phyloP scores from a whole-genome alignment of 2,329 filamentous ascomycete species.

The Claviceps paspali region DNA sequence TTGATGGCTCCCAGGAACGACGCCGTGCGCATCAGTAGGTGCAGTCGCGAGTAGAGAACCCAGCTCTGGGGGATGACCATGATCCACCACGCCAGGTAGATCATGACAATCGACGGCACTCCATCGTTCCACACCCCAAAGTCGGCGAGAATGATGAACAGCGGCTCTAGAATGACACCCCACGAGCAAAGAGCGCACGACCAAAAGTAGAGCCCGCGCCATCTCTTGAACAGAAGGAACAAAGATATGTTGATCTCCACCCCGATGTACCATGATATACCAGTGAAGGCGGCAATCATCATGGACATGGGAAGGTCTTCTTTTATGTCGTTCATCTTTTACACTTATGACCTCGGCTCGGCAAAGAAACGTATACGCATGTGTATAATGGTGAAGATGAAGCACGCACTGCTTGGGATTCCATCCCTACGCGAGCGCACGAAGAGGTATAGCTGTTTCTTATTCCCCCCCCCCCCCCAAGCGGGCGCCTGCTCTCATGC shows the following conservation, averaged over 20 bases:
- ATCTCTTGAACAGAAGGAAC: slow-evolving; percentile 15
- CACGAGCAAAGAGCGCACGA: slow-evolving; percentile 15
- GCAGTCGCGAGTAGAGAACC: slow-evolving; percentile 45
- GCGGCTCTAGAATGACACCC: slow-evolving; percentile 18
- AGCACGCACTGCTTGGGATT: background rate
- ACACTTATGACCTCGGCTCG: background rate
- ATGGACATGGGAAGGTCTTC: slow-evolving; percentile 14
- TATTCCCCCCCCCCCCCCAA: too few species aligned
- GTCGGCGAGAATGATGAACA: slow-evolving; percentile 28
- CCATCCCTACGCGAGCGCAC: background rate
- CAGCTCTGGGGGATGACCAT: slow-evolving; percentile 45
- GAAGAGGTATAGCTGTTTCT: background rate
- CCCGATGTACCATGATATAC: slow-evolving; percentile 19
- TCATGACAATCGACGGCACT: slow-evolving; percentile 8
- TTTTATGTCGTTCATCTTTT: slow-evolving; percentile 8
- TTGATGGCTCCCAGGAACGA: slow-evolving; percentile 32
- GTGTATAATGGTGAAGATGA: too few species aligned
- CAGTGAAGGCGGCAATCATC: slow-evolving; percentile 21
- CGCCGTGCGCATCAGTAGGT: slow-evolving; percentile 37
- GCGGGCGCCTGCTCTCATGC: background rate
- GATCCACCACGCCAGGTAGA: slow-evolving; percentile 12
- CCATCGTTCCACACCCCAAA: slow-evolving; percentile 9
- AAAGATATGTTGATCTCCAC: slow-evolving; percentile 16
- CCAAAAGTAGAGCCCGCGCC: slow-evolving; percentile 19
- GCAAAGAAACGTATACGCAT: background rate